These are phyloP conservation scores for Castanea crenata DNA, from an alignment of 306 rosid genomes.

Conservation along the genomic window DNA sequence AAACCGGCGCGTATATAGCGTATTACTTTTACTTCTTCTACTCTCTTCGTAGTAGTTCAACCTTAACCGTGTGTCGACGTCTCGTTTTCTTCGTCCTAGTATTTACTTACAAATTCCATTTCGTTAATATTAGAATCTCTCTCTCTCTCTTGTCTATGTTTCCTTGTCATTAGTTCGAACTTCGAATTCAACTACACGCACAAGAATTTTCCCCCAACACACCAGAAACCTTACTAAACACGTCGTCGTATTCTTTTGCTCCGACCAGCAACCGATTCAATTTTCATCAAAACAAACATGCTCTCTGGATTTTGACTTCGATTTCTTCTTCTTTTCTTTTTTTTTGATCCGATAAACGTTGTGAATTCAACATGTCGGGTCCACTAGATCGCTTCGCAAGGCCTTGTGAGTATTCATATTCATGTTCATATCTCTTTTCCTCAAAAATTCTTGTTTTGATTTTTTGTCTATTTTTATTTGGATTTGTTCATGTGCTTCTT, in stretches of 20 bases:
- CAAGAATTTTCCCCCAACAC: too few relatives aligned
- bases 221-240: neutral
- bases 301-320: neutral
- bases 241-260: neutral
- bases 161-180: too few relatives aligned
- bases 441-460: neutral
- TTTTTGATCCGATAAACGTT: neutral
- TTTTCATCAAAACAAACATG: neutral
- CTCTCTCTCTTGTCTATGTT: too few relatives aligned
- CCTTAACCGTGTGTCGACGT: too few relatives aligned
- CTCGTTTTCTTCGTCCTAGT: too few relatives aligned
- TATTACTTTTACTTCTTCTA: neutral
- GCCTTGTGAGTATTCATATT: constrained; percentile 61
- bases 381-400: constrained; percentile 81
- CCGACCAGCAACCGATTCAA: neutral
- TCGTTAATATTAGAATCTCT: too few relatives aligned
- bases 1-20: neutral
- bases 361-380: constrained; percentile 59
- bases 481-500: neutral
- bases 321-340: neutral
- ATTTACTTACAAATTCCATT: too few relatives aligned
- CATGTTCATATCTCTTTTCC: neutral
- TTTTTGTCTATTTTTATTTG: neutral
- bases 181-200: too few relatives aligned
- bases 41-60: neutral